Evolutionary conservation across 306 rosid genomes (phyloP).

Genomic region (Corylus americana): DNA sequence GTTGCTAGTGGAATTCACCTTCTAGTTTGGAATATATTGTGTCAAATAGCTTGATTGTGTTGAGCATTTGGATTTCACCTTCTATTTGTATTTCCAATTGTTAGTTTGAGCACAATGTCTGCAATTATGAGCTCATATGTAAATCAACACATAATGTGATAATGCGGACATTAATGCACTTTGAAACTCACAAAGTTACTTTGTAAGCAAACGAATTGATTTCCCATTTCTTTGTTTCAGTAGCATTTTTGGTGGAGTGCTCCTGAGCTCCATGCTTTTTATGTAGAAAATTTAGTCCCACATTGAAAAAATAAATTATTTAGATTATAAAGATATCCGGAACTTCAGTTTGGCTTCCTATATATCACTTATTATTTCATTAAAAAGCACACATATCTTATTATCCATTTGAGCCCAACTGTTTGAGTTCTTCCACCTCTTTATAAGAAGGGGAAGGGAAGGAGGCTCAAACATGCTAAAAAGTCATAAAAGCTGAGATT

Average conservation of each 20-base stretch:
- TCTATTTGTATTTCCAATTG: background rate
- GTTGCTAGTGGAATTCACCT: background rate
- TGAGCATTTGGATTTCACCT: background rate
- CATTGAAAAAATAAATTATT: too few relatives aligned
- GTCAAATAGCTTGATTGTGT: background rate
- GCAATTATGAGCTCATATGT: background rate
- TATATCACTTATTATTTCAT: background rate
- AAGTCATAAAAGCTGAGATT: slow-evolving; percentile 73
- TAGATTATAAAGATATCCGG: too few relatives aligned
- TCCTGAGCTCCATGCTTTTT: too few relatives aligned
- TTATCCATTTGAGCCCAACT: background rate
- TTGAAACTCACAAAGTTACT: background rate
- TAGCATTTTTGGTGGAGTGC: too few relatives aligned
- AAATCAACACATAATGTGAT: background rate
- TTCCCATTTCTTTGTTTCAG: too few relatives aligned
- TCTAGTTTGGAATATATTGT: too few relatives aligned
- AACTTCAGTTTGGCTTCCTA: background rate
- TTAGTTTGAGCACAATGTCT: background rate
- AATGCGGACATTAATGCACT: background rate
- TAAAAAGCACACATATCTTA: background rate
- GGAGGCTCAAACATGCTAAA: slow-evolving; percentile 73
- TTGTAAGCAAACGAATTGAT: too few relatives aligned
- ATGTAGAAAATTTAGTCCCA: too few relatives aligned
- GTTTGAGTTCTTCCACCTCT: slow-evolving; percentile 30
- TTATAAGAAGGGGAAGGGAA: slow-evolving; percentile 31